Percentiles rank a stretch among this genome's conserved stretches.
Evolutionary conservation across 768 basidiomycete species (phyloP).

Genomic region (Boletus pseudo-olivaceus): DNA sequence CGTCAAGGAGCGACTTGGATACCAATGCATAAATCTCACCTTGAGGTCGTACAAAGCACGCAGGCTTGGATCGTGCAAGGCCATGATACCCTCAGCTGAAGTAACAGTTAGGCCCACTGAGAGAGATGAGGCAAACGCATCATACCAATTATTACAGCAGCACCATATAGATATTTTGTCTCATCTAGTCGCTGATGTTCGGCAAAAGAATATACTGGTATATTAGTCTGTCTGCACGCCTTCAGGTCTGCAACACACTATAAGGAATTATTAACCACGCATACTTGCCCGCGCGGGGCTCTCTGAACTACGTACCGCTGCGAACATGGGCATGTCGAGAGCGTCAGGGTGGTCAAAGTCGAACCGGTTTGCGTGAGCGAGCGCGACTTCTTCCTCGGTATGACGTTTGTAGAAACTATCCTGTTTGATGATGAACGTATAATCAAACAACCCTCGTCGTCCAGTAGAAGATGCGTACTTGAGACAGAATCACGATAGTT

Average conservation of each 20-base stretch:
- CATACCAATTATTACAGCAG: conserved; percentile 82
- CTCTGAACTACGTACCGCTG: conserved; percentile 48
- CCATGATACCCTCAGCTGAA: conserved; percentile 88
- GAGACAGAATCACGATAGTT: conserved; percentile 86
- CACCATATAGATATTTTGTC: conserved; percentile 88
- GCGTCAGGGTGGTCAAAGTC: conserved; percentile 94
- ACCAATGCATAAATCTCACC: conserved; percentile 37
- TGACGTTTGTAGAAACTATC: conserved; percentile 93
- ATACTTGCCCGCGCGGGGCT: background rate
- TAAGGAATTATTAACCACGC: background rate
- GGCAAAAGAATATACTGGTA: conserved; percentile 92
- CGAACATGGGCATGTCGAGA: conserved; percentile 87
- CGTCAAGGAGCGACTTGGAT: background rate
- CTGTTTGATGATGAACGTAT: conserved; percentile 35
- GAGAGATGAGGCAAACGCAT: background rate
- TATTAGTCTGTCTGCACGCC: conserved; percentile 76
- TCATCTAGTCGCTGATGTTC: conserved; percentile 81
- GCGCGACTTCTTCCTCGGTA: conserved; percentile 68
- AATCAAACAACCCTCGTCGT: background rate
- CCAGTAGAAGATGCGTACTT: conserved; percentile 41
- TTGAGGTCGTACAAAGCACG: conserved; percentile 89
- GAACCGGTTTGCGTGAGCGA: conserved; percentile 77
- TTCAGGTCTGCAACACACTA: conserved; percentile 88
- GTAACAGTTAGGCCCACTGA: background rate
- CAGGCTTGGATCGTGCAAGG: conserved; percentile 74